A percentile compares a stretch with the other conserved stretches of the same genome.
These are phyloP conservation scores for Coniophora puteana DNA, from an alignment of 1,284 basidiomycete genomes.

Conservation along the genomic window DNA sequence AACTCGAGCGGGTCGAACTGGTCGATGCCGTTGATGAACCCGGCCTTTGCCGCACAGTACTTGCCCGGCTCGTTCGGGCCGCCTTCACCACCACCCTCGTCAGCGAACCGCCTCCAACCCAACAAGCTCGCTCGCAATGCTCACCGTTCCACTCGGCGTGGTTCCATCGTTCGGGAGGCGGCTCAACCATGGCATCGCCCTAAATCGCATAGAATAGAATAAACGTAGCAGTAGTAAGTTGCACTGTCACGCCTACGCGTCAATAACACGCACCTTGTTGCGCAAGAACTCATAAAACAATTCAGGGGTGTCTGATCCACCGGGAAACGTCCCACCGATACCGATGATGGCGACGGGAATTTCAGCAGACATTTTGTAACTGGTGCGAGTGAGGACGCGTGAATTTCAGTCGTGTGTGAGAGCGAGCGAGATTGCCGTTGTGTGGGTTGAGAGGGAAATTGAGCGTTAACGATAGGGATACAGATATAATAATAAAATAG, in stretches of 20 bases:
- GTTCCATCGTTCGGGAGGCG: constrained; percentile 23
- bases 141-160: constrained; percentile 27
- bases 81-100: constrained; percentile 8
- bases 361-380: constrained; percentile 24
- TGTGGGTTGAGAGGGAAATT: too few species aligned
- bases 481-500: too few species aligned
- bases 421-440: too few species aligned
- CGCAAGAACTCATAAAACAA: constrained; percentile 26
- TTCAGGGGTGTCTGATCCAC: constrained; percentile 25
- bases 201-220: constrained; percentile 4
- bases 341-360: constrained; percentile 24
- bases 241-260: too few species aligned
- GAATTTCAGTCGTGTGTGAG: too few species aligned
- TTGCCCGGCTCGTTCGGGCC: constrained; percentile 25
- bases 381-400: too few species aligned
- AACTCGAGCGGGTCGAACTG: constrained; percentile 29
- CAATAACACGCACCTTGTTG: constrained; percentile 20
- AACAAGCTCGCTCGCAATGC: constrained; percentile 1
- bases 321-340: constrained; percentile 29
- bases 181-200: constrained; percentile 26
- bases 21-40: constrained; percentile 26
- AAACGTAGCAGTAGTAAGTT: background rate
- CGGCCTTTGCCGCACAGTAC: constrained; percentile 24
- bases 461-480: too few species aligned
- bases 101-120: background rate